phyloP scores from a whole-genome alignment of 2,329 filamentous ascomycete genomes.

The Zymoseptoria tritici region DNA sequence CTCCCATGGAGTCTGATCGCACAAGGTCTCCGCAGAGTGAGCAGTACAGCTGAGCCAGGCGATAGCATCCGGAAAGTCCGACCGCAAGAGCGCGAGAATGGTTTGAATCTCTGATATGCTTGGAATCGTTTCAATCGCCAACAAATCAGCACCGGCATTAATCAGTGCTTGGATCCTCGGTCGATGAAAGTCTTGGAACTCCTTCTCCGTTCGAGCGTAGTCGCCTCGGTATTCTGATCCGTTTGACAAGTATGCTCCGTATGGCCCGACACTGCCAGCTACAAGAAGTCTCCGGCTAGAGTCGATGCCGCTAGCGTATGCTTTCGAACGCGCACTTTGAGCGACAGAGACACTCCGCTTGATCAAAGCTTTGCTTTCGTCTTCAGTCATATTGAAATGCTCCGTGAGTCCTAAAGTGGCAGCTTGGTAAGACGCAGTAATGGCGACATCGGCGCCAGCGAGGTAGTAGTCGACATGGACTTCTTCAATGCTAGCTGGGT shows the following conservation, averaged over 20 bases:
- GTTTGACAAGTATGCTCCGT: slow-evolving; percentile 41
- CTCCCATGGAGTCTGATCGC: slow-evolving; percentile 35
- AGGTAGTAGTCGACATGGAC: slow-evolving; percentile 40
- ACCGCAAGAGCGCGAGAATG: slow-evolving; percentile 32
- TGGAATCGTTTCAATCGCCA: slow-evolving; percentile 43
- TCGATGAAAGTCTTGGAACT: slow-evolving; percentile 38
- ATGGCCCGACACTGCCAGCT: slow-evolving; percentile 42
- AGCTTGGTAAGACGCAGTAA: slow-evolving; percentile 43
- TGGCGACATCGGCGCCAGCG: slow-evolving; percentile 41
- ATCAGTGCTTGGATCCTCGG: slow-evolving; percentile 36
- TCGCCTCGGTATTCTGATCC: slow-evolving; percentile 42
- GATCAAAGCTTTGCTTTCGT: slow-evolving; percentile 32
- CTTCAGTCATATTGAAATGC: slow-evolving; percentile 30
- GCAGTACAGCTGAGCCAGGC: slow-evolving; percentile 40
- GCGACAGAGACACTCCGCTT: slow-evolving; percentile 37
- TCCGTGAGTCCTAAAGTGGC: slow-evolving; percentile 34
- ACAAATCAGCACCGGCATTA: slow-evolving; percentile 35
- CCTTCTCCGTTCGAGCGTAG: slow-evolving; percentile 27
- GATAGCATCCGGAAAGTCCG: slow-evolving; percentile 31
- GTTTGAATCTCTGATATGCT: slow-evolving; percentile 33
- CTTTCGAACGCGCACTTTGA: slow-evolving; percentile 31
- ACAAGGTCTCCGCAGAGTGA: slow-evolving; percentile 30
- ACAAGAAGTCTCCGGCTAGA: slow-evolving; percentile 27
- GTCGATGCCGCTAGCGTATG: slow-evolving; percentile 11
- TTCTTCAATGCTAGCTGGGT: slow-evolving; percentile 36